These are phyloP conservation scores for Ricinus communis DNA, from an alignment of 345 rosid species.

Conservation along the genomic window DNA sequence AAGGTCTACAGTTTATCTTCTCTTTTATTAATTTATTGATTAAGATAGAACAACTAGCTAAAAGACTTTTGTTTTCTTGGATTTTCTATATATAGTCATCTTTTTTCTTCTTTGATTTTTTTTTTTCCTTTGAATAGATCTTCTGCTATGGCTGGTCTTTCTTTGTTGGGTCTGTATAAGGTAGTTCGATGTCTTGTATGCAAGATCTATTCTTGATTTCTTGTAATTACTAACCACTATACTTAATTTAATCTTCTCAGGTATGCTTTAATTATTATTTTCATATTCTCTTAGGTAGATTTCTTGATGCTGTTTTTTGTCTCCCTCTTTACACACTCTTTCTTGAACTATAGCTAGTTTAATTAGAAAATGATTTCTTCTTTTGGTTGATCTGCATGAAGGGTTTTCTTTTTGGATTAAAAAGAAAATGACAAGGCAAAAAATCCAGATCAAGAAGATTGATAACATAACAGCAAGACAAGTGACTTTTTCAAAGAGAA, in stretches of 20 bases:
- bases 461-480: slow-evolving; percentile 45
- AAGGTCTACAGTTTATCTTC: neutral
- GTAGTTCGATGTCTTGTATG: neutral
- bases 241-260: neutral
- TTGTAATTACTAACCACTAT: neutral
- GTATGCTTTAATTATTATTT: no score
- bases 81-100: neutral
- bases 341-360: neutral
- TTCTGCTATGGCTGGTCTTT: neutral
- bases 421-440: slow-evolving; percentile 41
- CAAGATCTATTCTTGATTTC: slow-evolving; percentile 13
- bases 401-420: neutral
- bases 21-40: neutral
- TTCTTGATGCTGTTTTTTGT: neutral
- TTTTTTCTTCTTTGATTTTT: neutral
- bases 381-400: slow-evolving; percentile 8
- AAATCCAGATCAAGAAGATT: slow-evolving; percentile 49
- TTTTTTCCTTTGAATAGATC: neutral
- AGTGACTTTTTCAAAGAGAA: slow-evolving; percentile 49
- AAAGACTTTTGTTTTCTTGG: neutral
- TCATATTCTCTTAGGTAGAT: neutral
- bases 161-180: neutral
- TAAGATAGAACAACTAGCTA: no score
- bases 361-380: neutral
- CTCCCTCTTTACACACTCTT: neutral